Conservation (phyloP, 192 early-diverging fungal genomes). For the Backusella sp. region DNA sequence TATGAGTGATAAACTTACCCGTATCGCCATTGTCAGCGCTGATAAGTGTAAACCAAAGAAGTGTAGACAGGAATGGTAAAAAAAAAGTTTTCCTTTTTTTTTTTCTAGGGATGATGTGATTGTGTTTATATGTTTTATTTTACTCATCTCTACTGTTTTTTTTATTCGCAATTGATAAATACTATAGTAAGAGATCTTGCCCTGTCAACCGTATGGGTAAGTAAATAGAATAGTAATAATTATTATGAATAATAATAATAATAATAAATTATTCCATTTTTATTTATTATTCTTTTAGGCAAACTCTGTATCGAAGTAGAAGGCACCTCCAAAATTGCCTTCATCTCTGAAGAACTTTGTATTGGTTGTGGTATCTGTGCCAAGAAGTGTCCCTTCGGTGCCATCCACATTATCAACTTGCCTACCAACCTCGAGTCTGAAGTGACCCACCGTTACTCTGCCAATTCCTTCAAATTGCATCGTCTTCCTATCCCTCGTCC, state of each 20-base stretch:
- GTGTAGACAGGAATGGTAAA: slow-evolving; percentile 90
- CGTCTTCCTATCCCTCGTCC: slow-evolving; percentile 92
- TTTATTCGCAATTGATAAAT: background rate
- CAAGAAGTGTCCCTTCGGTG: slow-evolving; percentile 96
- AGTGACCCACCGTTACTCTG: slow-evolving; percentile 94
- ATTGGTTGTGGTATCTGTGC: slow-evolving; percentile 98
- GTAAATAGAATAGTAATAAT: slow-evolving; percentile 3
- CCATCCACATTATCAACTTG: slow-evolving; percentile 95
- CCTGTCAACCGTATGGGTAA: slow-evolving; percentile 97
- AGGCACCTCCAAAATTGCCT: slow-evolving; percentile 83
- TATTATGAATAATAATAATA: no score
- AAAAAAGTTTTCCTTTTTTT: background rate
- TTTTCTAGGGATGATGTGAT: background rate
- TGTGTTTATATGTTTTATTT: background rate
- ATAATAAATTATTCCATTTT: background rate
- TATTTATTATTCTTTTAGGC: slow-evolving; percentile 46
- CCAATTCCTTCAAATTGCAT: slow-evolving; percentile 98
- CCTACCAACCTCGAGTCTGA: slow-evolving; percentile 93
- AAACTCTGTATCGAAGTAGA: slow-evolving; percentile 94
- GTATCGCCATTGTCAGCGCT: slow-evolving; percentile 89
- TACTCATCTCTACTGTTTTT: background rate
- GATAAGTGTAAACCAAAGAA: slow-evolving; percentile 99
- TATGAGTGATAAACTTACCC: slow-evolving; percentile 87
- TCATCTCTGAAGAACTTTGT: slow-evolving; percentile 94
- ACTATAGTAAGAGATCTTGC: slow-evolving; percentile 77